Percentiles rank a stretch among this genome's conserved stretches.
Evolutionary conservation across 2,329 filamentous ascomycete species (phyloP).

Genomic region (Erysiphe pulchra): DNA sequence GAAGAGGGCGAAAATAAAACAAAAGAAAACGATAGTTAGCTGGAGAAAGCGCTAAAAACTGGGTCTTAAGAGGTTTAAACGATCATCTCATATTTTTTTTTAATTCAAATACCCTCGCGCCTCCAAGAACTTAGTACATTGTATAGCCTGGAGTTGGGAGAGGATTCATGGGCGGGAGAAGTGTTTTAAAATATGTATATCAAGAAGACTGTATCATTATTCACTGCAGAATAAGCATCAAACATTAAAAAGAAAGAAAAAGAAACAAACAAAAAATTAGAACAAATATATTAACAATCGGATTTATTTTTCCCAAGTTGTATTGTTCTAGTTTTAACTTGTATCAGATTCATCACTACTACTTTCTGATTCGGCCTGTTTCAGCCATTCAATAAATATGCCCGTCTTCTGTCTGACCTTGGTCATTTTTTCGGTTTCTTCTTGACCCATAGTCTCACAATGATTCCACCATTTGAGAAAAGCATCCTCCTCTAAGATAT

Average conservation of each 20-base stretch:
- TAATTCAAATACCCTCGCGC: not conserved
- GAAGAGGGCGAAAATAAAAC: slow-evolving; percentile 13
- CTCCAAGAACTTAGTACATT: not conserved
- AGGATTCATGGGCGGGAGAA: not conserved
- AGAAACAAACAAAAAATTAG: not conserved
- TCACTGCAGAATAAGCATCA: too few relatives aligned
- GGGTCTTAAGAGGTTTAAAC: too few relatives aligned
- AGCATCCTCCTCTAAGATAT: slow-evolving; percentile 71
- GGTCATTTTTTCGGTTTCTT: slow-evolving; percentile 39
- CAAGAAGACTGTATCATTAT: not conserved
- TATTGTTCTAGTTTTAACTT: slow-evolving; percentile 17
- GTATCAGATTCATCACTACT: slow-evolving; percentile 30
- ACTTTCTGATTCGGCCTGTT: slow-evolving; percentile 45
- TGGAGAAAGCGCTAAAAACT: not conserved
- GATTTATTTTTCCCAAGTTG: slow-evolving; percentile 14
- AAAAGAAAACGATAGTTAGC: slow-evolving; percentile 3
- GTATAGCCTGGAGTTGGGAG: not conserved
- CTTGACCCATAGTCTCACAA: slow-evolving; percentile 25
- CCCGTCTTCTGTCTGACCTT: slow-evolving; percentile 47
- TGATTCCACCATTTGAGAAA: slow-evolving; percentile 78
- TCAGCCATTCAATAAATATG: slow-evolving; percentile 62
- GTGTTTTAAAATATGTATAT: not conserved
- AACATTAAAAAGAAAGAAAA: too few relatives aligned
- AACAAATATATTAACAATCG: not conserved
- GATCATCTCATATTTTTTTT: too few relatives aligned